Conservation (phyloP, 352 stramenopile genomes). For the Phytophthora fragariaefolia region DNA sequence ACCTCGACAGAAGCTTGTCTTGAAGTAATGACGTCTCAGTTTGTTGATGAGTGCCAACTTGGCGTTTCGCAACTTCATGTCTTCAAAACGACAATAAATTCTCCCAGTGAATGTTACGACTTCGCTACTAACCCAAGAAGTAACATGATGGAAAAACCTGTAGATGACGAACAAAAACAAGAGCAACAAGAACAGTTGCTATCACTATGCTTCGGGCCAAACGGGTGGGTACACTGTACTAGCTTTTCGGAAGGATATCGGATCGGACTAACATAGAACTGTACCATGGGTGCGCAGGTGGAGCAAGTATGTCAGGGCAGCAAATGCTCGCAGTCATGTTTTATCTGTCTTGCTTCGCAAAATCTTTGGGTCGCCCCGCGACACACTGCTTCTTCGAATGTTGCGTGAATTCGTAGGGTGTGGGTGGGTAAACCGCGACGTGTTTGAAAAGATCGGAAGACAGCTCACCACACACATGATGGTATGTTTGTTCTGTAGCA, state of each 20-base stretch:
- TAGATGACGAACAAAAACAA: constrained; percentile 7
- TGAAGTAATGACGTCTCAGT: constrained; percentile 33
- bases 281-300: constrained; percentile 32
- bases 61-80: constrained; percentile 7
- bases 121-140: neutral
- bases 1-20: constrained; percentile 16
- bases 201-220: constrained; percentile 35
- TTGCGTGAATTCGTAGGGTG: constrained; percentile 49
- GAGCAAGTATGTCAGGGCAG: constrained; percentile 26
- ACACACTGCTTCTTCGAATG: constrained; percentile 48
- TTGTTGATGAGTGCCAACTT: constrained; percentile 44
- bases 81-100: neutral
- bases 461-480: constrained; percentile 45
- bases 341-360: constrained; percentile 45
- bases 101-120: constrained; percentile 24
- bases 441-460: constrained; percentile 31
- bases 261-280: neutral
- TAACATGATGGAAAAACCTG: neutral
- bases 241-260: neutral
- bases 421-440: constrained; percentile 35
- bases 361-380: constrained; percentile 51
- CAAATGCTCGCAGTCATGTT: constrained; percentile 21
- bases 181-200: constrained; percentile 38
- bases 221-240: constrained; percentile 45
- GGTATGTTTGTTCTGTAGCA: constrained; percentile 22